Base-by-base conservation (phyloP, 495 filamentous ascomycete species). In the Aspergillus hancockii region DNA sequence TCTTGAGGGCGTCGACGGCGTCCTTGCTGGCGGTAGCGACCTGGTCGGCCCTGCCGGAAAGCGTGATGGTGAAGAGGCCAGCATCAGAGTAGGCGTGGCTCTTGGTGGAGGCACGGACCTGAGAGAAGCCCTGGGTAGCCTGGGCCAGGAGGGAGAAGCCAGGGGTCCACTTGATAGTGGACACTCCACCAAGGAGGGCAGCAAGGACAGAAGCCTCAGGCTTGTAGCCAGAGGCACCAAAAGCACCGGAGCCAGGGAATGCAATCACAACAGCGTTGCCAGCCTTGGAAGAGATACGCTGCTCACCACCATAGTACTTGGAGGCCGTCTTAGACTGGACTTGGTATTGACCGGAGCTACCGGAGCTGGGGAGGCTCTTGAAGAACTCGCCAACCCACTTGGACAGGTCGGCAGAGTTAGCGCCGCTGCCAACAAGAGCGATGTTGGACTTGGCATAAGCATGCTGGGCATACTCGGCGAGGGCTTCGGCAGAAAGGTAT, bases 381-480 rank as follows among this genome's bases (percentile, higher is more conserved):
- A 97, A 96, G 84, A 97, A 96, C 63, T 96, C 86, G 64, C 87
- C 84, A 55, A 93, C 88, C 94, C 94, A 99, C 80, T 94, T 97
- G 68, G 81, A 78, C 45, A 99, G 79, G 22, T 91, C 88, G 22
- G 79, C 72, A 41, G 90, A 84, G 62, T 86, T 85, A 55, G 91
- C 87, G 49, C 94, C 95, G 61, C 94, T 94, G 67, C 90, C 90
- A 60, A 98, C 87, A 38, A 98, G 79, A 56, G 92, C 90, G 62
- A 98, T 88, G 75, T 95, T 97, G 65, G 87, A 74, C 82, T 95
- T 97, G 63, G 85, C 78, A 73, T 93, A 98, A 49, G 90, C 93
- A 53, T 81, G 79, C 57, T 82, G 73, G 63, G 91, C 88, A 71
- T 88, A 98, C 53, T 79, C 74, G 45, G 83, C 81, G 54, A 98